Percentiles rank a stretch among this genome's conserved stretches.
phyloP scores from a whole-genome alignment of 2,329 filamentous ascomycete genomes.

The Colletotrichum acutatum region DNA sequence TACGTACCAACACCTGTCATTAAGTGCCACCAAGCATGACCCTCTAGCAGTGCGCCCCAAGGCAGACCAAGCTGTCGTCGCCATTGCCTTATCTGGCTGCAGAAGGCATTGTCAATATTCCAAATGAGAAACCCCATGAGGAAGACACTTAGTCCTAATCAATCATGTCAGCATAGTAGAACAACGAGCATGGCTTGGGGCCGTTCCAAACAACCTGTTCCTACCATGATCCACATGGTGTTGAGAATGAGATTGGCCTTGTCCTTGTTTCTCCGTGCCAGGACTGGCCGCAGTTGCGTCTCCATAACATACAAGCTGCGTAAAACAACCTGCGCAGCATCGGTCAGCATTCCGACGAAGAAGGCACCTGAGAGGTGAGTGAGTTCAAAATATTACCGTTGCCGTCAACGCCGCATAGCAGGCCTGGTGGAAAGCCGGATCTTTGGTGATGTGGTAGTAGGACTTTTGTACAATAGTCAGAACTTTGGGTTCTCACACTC shows the following conservation, averaged over 20 bases:
- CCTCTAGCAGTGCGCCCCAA: constrained; percentile 78
- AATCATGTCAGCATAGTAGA: neutral
- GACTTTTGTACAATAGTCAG: constrained; percentile 26
- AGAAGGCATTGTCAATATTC: constrained; percentile 84
- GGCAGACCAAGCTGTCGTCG: constrained; percentile 77
- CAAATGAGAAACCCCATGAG: constrained; percentile 80
- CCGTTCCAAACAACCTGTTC: constrained; percentile 51
- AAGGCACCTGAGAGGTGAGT: neutral
- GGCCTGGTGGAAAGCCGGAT: constrained; percentile 85
- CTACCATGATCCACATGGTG: constrained; percentile 82
- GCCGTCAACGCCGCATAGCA: constrained; percentile 80
- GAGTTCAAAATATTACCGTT: constrained; percentile 42
- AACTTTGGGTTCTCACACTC: neutral
- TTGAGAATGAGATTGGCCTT: constrained; percentile 61
- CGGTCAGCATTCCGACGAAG: neutral
- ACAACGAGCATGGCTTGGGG: neutral
- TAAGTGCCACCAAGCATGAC: constrained; percentile 74
- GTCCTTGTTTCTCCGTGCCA: constrained; percentile 55
- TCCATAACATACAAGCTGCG: constrained; percentile 83
- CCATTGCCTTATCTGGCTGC: constrained; percentile 71
- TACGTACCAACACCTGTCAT: constrained; percentile 77
- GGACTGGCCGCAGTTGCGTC: constrained; percentile 56
- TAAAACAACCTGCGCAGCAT: constrained; percentile 63
- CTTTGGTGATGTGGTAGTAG: constrained; percentile 82
- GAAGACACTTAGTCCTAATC: constrained; percentile 74